phyloP scores from a whole-genome alignment of 331 rosid species.

The Rhamnella rubrinervis region DNA sequence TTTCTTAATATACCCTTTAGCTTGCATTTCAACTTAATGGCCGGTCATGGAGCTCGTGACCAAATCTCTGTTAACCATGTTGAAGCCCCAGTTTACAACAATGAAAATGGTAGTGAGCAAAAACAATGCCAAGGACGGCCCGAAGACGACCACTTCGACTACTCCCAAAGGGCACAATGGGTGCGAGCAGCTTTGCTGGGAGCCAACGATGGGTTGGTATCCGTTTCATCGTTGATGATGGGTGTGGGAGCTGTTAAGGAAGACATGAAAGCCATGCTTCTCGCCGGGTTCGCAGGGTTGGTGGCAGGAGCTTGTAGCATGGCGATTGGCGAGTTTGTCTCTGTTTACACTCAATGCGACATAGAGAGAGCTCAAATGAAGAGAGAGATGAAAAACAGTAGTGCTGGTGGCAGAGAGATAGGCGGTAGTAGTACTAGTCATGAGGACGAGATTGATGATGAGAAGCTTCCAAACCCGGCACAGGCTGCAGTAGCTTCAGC shows the following conservation, averaged over 20 bases:
- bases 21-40: constrained; percentile 20
- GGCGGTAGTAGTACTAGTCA: not conserved
- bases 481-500: constrained; percentile 68
- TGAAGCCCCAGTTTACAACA: constrained; percentile 14
- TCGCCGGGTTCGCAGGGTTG: constrained; percentile 61
- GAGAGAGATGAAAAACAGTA: constrained; percentile 29
- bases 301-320: constrained; percentile 68
- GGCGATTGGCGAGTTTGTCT: constrained; percentile 76
- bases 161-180: constrained; percentile 60
- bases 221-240: constrained; percentile 66
- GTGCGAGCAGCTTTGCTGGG: constrained; percentile 72
- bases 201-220: constrained; percentile 68
- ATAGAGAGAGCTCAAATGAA: constrained; percentile 51
- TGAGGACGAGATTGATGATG: constrained; percentile 16
- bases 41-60: constrained; percentile 19
- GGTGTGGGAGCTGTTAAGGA: constrained; percentile 67
- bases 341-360: constrained; percentile 61
- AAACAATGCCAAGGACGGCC: constrained; percentile 17
- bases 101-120: constrained; percentile 13
- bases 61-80: constrained; percentile 12
- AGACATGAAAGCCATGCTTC: constrained; percentile 52
- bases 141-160: constrained; percentile 25
- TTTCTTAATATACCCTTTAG: not conserved
- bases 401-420: not conserved
- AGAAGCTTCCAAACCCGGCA: constrained; percentile 45